Evolutionary conservation across 257 asterid species (phyloP), one percentile per base, ranked within the genome.

Genomic region (Nicotiana tabacum): DNA sequence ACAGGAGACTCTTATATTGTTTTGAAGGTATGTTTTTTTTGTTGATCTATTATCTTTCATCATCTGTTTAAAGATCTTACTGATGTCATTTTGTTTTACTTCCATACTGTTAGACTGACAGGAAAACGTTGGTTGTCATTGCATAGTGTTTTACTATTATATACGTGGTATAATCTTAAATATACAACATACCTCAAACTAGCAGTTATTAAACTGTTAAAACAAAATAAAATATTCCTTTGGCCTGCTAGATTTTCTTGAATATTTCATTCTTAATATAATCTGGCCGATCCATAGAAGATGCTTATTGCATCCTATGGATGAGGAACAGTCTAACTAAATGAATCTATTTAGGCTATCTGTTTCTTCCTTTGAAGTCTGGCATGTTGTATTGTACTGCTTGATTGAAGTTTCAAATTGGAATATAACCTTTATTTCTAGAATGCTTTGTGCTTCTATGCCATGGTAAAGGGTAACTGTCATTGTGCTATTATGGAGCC

Each of bases 1-100:
- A 87, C 92, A 4, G 98, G 97, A 83, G 97, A 93, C 86, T 95
- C 99, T 17, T 95, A 95, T 85, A 87, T 95, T 83, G 85, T 95
- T 81, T 87, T 95, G 89, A 95, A 92, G 99, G 99, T 93, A 89
- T 37, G 79, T 30, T 32, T 84, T 27, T 56, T 74, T 68, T 68
- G 65, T 35, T 57, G 21, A 6, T 64, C 65, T 76, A 43, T 51
- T 56, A 67, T 58, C 77, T 39, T 37, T 46, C 39, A 79, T 77
- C 77, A 60, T 39, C 69, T 24, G 74, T 51, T 32, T 39, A 83
- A 66, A 67, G 51, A 53, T 79, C 60, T 61, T 76, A 76, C 29
- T 16, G 24, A 3, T 32, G 37, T 27, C 67, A 37, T 10, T n/a
- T 51, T 35, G 67, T 37, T 29, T 58, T 82, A 37, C 37, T 82